Conservation (phyloP, 495 filamentous ascomycete species). For the Xylaria palmicola region DNA sequence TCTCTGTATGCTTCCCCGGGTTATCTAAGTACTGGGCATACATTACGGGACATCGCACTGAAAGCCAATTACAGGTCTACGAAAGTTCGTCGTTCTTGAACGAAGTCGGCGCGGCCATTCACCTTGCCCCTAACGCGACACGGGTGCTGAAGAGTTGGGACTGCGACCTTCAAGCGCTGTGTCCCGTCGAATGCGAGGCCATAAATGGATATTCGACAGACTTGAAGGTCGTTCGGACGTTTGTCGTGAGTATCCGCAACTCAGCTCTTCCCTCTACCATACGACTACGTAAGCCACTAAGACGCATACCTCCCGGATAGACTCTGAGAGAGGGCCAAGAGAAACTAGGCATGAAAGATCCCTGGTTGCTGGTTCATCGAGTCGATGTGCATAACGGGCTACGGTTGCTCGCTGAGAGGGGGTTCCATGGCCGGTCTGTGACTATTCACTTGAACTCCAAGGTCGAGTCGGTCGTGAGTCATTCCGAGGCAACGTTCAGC, state of each 20-base stretch:
- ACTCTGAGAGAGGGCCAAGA: neutral
- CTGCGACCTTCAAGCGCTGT: slow-evolving; percentile 49
- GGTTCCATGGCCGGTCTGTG: slow-evolving; percentile 33
- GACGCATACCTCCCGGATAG: neutral
- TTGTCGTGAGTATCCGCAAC: neutral
- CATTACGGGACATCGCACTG: neutral
- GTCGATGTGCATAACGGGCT: slow-evolving; percentile 29
- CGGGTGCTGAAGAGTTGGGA: slow-evolving; percentile 47
- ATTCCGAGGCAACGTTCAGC: slow-evolving; percentile 18
- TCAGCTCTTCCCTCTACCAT: neutral
- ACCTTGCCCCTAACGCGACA: slow-evolving; percentile 48
- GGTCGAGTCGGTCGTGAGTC: slow-evolving; percentile 30
- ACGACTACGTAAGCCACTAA: neutral
- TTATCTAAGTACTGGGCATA: neutral
- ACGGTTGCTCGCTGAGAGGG: slow-evolving; percentile 35
- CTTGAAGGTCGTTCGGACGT: neutral
- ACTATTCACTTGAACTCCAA: slow-evolving; percentile 30
- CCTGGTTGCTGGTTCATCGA: slow-evolving; percentile 1
- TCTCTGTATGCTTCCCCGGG: neutral
- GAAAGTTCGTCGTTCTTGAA: slow-evolving; percentile 50
- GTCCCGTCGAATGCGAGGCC: slow-evolving; percentile 4
- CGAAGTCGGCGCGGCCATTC: slow-evolving; percentile 57
- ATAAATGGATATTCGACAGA: neutral
- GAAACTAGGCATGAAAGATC: neutral
- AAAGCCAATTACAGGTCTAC: slow-evolving; percentile 38